Conservation (phyloP, 768 basidiomycete genomes). For the Rhizopogon sp. region DNA sequence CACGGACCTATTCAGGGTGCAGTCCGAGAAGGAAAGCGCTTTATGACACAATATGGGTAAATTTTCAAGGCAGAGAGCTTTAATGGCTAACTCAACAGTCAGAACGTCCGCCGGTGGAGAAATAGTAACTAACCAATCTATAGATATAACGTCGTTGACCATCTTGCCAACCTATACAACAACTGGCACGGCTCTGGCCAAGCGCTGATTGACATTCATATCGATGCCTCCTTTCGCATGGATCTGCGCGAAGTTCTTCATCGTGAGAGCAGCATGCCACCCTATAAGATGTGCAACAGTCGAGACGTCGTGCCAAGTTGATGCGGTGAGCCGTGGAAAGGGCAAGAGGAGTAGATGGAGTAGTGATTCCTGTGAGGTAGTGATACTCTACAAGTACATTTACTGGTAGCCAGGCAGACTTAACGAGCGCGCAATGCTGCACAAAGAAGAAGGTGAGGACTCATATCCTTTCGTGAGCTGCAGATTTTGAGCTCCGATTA, state of each 20-base stretch:
- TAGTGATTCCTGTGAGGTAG: conserved; percentile 50
- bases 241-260: conserved; percentile 35
- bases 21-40: conserved; percentile 74
- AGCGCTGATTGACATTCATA: conserved; percentile 50
- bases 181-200: conserved; percentile 61
- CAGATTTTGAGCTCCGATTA: too few species aligned
- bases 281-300: conserved; percentile 48
- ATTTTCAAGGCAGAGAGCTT: conserved; percentile 42
- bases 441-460: conserved; percentile 76
- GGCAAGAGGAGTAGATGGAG: background rate
- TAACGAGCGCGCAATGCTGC: conserved; percentile 50
- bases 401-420: conserved; percentile 31
- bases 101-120: background rate
- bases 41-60: conserved; percentile 59
- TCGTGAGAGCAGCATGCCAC: conserved; percentile 59
- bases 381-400: conserved; percentile 45
- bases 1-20: conserved; percentile 63
- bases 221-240: conserved; percentile 33
- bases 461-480: conserved; percentile 37
- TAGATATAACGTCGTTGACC: conserved; percentile 28
- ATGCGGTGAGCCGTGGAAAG: conserved; percentile 12
- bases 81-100: conserved; percentile 36
- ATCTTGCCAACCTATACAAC: conserved; percentile 49
- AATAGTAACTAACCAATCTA: conserved; percentile 21
- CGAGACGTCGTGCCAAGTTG: conserved; percentile 34